Conservation (phyloP, 2,329 filamentous ascomycete genomes). For the Stenocarpella maydis region DNA sequence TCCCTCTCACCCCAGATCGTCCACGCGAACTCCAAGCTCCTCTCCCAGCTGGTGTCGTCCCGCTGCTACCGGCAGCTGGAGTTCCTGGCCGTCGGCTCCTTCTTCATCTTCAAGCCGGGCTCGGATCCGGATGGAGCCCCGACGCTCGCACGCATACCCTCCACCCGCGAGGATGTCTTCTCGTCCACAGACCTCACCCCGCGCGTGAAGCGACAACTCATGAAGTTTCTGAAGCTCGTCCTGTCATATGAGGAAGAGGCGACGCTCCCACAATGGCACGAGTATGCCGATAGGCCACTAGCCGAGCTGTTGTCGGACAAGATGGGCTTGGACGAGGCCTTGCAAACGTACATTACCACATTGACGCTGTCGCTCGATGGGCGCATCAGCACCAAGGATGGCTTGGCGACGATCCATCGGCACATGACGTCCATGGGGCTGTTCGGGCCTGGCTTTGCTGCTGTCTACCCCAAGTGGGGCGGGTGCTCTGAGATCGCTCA, state of each 20-base stretch:
- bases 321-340: conserved; percentile 72
- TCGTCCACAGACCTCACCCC: conserved; percentile 77
- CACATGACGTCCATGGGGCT: conserved; percentile 88
- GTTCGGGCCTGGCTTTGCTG: conserved; percentile 88
- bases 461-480: conserved; percentile 92
- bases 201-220: conserved; percentile 83
- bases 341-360: conserved; percentile 70
- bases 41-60: conserved; percentile 86
- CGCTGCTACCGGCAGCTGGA: conserved; percentile 89
- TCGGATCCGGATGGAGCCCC: conserved; percentile 41
- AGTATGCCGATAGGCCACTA: conserved; percentile 63
- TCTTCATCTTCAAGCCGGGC: conserved; percentile 74
- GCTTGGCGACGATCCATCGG: conserved; percentile 76
- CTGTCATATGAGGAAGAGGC: conserved; percentile 68
- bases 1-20: conserved; percentile 87
- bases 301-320: conserved; percentile 65
- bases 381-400: conserved; percentile 69
- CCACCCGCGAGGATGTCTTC: conserved; percentile 91
- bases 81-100: conserved; percentile 91
- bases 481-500: conserved; percentile 89
- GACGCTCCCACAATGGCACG: conserved; percentile 65
- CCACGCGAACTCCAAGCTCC: conserved; percentile 80
- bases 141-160: conserved; percentile 76
- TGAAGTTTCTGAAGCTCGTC: conserved; percentile 94
- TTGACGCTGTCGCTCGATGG: conserved; percentile 78